Conservation (phyloP, 805 yeast species). For the Wickerhamiella alocasiicola region DNA sequence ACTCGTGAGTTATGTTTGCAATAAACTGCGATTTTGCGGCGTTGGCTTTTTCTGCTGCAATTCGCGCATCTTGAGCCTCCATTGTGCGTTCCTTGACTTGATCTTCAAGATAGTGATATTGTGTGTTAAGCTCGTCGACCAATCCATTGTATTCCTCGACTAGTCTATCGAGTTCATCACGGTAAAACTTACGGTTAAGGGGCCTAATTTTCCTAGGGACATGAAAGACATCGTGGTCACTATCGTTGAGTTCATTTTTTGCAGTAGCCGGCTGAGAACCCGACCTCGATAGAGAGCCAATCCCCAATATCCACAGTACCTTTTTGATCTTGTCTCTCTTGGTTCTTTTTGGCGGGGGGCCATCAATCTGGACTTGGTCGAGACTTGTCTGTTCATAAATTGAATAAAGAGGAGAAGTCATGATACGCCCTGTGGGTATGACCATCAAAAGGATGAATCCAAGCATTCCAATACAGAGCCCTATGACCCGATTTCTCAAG, state of each 20-base stretch:
- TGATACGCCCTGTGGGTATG: constrained; percentile 15
- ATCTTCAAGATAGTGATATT: constrained; percentile 75
- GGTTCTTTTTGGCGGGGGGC: not conserved
- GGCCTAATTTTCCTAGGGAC: constrained; percentile 19
- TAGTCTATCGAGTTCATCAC: constrained; percentile 76
- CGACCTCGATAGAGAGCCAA: not conserved
- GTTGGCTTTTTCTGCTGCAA: constrained; percentile 53
- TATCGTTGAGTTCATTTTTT: not conserved
- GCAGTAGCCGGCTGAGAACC: not conserved
- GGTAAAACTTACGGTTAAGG: constrained; percentile 14
- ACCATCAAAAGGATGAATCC: constrained; percentile 14
- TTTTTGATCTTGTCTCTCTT: not conserved
- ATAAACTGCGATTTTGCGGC: constrained; percentile 89
- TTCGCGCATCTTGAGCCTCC: constrained; percentile 51
- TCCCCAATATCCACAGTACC: not conserved
- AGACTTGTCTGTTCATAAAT: no score
- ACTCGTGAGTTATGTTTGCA: constrained; percentile 88
- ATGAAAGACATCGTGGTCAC: constrained; percentile 10
- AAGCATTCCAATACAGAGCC: constrained; percentile 17
- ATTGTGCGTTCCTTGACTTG: constrained; percentile 76
- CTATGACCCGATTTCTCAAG: constrained; percentile 15
- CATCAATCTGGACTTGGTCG: constrained; percentile 19
- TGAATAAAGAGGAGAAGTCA: constrained; percentile 16
- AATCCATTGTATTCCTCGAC: constrained; percentile 82
- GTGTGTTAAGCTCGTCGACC: constrained; percentile 78